Evolutionary conservation across 2,329 filamentous ascomycete species (phyloP).

Genomic region (Colletotrichum trifolii): DNA sequence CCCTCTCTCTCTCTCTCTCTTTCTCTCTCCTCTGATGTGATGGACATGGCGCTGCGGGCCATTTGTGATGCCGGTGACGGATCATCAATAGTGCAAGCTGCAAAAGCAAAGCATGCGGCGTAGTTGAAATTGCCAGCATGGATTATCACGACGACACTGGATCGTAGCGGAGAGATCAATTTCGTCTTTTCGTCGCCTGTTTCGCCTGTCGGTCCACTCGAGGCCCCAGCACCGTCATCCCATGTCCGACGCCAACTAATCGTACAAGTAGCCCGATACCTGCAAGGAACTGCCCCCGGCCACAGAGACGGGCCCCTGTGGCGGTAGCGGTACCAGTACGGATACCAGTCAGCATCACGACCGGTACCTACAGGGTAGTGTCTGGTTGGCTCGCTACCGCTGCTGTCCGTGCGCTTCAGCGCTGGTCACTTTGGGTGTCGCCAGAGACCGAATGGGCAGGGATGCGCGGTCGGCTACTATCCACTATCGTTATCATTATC

Average conservation of each 20-base stretch:
- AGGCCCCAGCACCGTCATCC: constrained; percentile 28
- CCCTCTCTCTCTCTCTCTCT: too few relatives aligned
- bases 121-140: constrained; percentile 33
- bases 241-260: constrained; percentile 31
- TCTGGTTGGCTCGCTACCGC: constrained; percentile 22
- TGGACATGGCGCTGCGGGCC: not conserved
- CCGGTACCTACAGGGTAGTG: not conserved
- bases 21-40: too few relatives aligned
- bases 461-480: not conserved
- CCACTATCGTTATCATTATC: too few relatives aligned
- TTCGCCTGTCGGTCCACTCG: constrained; percentile 30
- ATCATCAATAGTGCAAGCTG: constrained; percentile 30
- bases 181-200: constrained; percentile 34
- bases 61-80: constrained; percentile 8
- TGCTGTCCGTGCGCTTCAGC: constrained; percentile 27
- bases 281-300: not conserved
- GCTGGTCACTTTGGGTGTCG: constrained; percentile 32
- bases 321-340: not conserved
- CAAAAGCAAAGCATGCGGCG: constrained; percentile 29
- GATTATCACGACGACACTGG: constrained; percentile 34
- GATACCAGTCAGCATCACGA: not conserved
- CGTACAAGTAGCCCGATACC: not conserved
- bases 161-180: constrained; percentile 35
- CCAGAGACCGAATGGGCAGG: not conserved
- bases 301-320: too few relatives aligned